phyloP scores from a whole-genome alignment of 2,329 filamentous ascomycete species.

The Aspergillus novofumigatus region DNA sequence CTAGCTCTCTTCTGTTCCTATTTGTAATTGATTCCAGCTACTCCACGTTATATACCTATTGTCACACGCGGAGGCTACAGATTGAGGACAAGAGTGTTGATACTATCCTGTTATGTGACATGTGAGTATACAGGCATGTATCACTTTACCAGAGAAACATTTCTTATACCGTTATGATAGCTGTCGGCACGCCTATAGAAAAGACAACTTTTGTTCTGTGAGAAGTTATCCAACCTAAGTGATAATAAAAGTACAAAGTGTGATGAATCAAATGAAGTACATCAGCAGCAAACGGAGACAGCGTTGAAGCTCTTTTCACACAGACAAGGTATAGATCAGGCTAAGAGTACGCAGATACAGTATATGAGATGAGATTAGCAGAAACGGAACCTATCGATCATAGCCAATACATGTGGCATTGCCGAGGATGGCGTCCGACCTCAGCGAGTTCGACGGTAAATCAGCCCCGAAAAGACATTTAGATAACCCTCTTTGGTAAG shows the following conservation, averaged over 20 bases:
- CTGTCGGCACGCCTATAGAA: neutral
- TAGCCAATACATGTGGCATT: neutral
- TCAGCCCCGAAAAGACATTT: conserved; percentile 37
- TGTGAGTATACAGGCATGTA: neutral
- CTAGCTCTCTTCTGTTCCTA: neutral
- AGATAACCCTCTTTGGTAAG: conserved; percentile 41
- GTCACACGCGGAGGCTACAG: neutral
- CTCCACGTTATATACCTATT: neutral
- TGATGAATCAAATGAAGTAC: neutral
- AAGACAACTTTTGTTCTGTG: neutral
- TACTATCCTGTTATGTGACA: neutral
- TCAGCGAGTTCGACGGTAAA: conserved; percentile 29
- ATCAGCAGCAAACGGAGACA: neutral
- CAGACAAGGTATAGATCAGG: neutral
- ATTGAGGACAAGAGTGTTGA: too few species aligned
- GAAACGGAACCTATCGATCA: neutral
- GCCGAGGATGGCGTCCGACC: neutral
- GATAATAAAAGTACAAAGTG: neutral
- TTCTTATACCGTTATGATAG: neutral
- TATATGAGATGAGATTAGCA: conserved; percentile 1
- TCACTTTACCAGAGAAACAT: neutral
- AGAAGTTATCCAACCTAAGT: neutral
- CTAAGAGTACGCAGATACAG: neutral
- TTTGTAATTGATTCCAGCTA: neutral
- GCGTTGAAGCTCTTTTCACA: neutral